Evolutionary conservation across 805 yeast species (phyloP), one percentile per base, ranked within the genome.

Genomic region (Lipomyces yamadae): DNA sequence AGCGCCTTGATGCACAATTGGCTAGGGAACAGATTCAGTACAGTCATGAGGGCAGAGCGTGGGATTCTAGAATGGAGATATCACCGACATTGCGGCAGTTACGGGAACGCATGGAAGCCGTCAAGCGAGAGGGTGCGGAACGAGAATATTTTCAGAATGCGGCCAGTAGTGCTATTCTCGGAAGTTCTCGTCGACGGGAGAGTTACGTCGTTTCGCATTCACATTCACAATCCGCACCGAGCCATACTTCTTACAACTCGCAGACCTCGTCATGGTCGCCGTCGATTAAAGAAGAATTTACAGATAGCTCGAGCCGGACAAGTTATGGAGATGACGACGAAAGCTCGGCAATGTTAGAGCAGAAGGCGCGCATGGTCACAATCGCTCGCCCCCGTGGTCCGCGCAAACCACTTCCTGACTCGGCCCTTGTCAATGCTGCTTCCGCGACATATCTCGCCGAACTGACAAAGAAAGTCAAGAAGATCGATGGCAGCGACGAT

Each of bases 81-180:
- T 89, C 89, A 72, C 84, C 89, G 2, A 81, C 94, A 70, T 78
- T 92, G 61, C 83, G 95, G 67, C 88, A 86, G 56, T 81, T 93
- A 72, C 82, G 97, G 63, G 91, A 88, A 72, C 85, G 88, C 75
- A 92, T 92, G 97, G 96, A 90, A 66, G 88, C 86, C 69, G 82
- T 93, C 62, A 97, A 91, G 75, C 84, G 85, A 58, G 90, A 91
- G 80, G 97, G 97, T 0, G 81, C 96, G 67, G 90, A 89, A 73
- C 81, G 94, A 66, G 98, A 94, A 68, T 86, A 87, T 62, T 61
- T 70, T 4, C 67, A 73, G 3, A 56, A 67, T 18, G 70, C 68
- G n/a, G 72, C 72, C 6, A 64, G 70, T 15, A 72, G 68, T n/a
- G 73, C 73, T 11, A 56, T 77, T 6, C 71, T 37, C 69, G 74